Conservation (phyloP, 768 basidiomycete species). For the Pleurotus eryngii region DNA sequence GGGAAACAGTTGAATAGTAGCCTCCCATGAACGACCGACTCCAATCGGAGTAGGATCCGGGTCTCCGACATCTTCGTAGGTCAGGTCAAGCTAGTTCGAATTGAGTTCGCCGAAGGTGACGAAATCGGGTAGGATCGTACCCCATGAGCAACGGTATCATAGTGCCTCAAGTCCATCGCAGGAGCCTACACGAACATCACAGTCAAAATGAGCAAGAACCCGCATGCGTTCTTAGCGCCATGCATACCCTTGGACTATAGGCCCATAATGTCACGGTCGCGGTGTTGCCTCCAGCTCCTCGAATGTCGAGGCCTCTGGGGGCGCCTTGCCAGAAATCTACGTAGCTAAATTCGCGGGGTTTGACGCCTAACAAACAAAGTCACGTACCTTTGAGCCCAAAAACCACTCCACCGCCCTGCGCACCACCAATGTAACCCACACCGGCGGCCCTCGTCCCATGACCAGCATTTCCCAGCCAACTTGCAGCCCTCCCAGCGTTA, state of each 20-base stretch:
- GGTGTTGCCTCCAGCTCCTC: constrained; percentile 24
- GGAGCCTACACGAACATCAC: constrained; percentile 18
- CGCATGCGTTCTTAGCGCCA: not conserved
- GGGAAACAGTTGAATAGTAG: constrained; percentile 29
- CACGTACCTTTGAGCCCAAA: constrained; percentile 30
- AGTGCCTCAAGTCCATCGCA: constrained; percentile 35
- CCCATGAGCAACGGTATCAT: constrained; percentile 35
- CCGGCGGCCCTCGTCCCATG: constrained; percentile 32
- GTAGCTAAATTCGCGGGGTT: not conserved
- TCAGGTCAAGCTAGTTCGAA: constrained; percentile 30
- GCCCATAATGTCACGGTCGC: constrained; percentile 34
- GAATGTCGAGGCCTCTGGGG: constrained; percentile 32
- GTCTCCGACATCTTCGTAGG: constrained; percentile 37
- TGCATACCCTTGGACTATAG: constrained; percentile 29
- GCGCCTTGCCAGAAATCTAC: constrained; percentile 38
- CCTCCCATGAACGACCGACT: constrained; percentile 34
- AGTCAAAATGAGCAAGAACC: not conserved
- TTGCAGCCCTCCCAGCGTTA: constrained; percentile 21
- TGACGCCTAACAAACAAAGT: not conserved
- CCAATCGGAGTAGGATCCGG: constrained; percentile 34
- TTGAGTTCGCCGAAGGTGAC: constrained; percentile 22
- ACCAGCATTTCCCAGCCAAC: constrained; percentile 28
- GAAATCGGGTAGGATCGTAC: constrained; percentile 14
- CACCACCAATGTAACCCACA: constrained; percentile 34
- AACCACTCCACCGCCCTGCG: constrained; percentile 29